Conservation (phyloP, 257 asterid species). For the Catharanthus roseus region DNA sequence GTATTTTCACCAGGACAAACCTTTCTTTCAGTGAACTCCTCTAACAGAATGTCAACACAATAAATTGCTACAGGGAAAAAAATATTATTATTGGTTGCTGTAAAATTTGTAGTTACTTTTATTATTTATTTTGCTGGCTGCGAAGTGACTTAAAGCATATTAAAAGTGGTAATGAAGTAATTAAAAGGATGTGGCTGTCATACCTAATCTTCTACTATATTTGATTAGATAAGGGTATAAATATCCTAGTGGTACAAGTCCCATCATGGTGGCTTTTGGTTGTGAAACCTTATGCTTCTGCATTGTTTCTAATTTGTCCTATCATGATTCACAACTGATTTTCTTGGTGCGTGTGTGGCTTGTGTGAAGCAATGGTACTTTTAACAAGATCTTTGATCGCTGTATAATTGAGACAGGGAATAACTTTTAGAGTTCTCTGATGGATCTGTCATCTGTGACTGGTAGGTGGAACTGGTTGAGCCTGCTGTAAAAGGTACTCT, state of each 20-base stretch:
- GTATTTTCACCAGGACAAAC: background rate
- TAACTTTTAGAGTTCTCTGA: background rate
- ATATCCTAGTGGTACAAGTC: background rate
- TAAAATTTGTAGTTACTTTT: background rate
- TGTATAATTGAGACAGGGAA: background rate
- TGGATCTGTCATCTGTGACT: conserved; percentile 12
- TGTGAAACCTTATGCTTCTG: background rate
- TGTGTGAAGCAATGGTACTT: background rate
- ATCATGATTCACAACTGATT: background rate
- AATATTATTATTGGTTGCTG: background rate
- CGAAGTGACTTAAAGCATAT: background rate
- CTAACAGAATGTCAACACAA: background rate
- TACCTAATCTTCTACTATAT: background rate
- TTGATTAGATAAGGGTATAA: background rate
- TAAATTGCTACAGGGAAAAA: background rate
- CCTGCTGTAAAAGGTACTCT: conserved; percentile 73
- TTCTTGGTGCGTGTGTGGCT: background rate
- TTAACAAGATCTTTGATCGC: background rate
- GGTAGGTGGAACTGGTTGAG: conserved; percentile 70
- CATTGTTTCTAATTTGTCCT: background rate
- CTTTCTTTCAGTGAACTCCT: background rate
- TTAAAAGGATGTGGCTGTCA: background rate
- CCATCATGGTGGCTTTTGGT: background rate
- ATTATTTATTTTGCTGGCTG: background rate
- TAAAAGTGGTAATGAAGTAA: background rate